These are phyloP conservation scores for Cutaneotrichosporon sp. DNA, from an alignment of 1,284 basidiomycete species.

Conservation along the genomic window DNA sequence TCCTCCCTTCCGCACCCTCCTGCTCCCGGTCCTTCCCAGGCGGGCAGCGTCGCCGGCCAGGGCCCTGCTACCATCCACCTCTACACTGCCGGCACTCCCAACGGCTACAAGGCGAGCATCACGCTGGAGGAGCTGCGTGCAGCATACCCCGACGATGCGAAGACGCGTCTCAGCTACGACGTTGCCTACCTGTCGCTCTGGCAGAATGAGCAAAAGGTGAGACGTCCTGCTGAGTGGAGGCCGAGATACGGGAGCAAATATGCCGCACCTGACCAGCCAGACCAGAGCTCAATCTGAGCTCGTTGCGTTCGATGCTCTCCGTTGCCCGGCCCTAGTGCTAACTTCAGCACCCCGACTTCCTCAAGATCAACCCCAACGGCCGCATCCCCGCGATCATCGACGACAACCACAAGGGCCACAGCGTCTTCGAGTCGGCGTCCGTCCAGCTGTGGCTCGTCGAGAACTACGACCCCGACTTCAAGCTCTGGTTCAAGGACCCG, in stretches of 20 bases:
- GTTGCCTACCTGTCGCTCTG: slow-evolving; percentile 47
- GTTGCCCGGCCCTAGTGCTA: too few relatives aligned
- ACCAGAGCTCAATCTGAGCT: too few relatives aligned
- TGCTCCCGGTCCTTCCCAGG: slow-evolving; percentile 14
- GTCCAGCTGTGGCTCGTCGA: slow-evolving; percentile 68
- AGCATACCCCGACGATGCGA: slow-evolving; percentile 55
- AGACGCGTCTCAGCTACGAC: slow-evolving; percentile 62
- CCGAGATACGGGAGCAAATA: too few relatives aligned
- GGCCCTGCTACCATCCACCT: slow-evolving; percentile 58
- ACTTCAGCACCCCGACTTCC: slow-evolving; percentile 60
- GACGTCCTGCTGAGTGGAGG: too few relatives aligned
- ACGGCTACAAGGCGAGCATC: slow-evolving; percentile 62
- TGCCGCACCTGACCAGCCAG: too few relatives aligned
- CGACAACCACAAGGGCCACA: slow-evolving; percentile 57
- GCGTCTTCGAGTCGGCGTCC: slow-evolving; percentile 70
- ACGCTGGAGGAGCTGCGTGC: slow-evolving; percentile 70
- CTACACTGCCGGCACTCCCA: slow-evolving; percentile 67
- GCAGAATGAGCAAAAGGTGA: slow-evolving; percentile 57
- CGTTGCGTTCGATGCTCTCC: too few relatives aligned
- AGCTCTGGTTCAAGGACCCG: slow-evolving; percentile 60
- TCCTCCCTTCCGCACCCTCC: slow-evolving; percentile 12
- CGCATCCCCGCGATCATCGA: slow-evolving; percentile 61
- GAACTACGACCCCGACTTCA: slow-evolving; percentile 60
- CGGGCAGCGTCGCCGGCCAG: slow-evolving; percentile 22
- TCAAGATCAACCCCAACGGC: slow-evolving; percentile 67